phyloP scores from a whole-genome alignment of 176 grass and related monocot species.

The Carex littledalei region DNA sequence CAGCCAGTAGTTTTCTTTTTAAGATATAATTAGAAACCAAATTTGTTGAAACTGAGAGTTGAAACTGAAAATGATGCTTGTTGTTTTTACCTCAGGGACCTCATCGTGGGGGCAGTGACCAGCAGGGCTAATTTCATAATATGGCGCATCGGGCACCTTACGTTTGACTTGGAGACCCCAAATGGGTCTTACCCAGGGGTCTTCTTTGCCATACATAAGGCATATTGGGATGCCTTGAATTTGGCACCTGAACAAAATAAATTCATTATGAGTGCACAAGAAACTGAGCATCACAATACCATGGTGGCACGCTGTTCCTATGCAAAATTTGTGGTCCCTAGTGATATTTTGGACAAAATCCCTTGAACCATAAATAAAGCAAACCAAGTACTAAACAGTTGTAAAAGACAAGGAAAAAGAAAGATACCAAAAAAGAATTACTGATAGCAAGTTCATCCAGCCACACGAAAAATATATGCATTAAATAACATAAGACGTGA shows the following conservation, averaged over 20 bases:
- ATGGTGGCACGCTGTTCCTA: neutral
- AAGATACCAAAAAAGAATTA: neutral
- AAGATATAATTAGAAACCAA: neutral
- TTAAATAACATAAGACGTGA: neutral
- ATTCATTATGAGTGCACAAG: neutral
- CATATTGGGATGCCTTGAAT: slow-evolving; percentile 60
- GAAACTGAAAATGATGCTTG: neutral
- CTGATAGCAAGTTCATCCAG: neutral
- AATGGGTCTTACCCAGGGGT: slow-evolving; percentile 87
- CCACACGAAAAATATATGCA: neutral
- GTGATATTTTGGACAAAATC: neutral
- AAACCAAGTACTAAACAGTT: neutral
- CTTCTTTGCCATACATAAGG: slow-evolving; percentile 96
- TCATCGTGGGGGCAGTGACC: slow-evolving; percentile 98
- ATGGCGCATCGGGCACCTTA: slow-evolving; percentile 71
- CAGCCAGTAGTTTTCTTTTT: neutral
- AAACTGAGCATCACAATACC: neutral
- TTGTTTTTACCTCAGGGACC: slow-evolving; percentile 82
- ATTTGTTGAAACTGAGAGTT: neutral
- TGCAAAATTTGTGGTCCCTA: neutral
- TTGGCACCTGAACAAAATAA: slow-evolving; percentile 49
- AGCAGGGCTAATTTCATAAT: slow-evolving; percentile 95
- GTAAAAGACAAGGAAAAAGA: neutral
- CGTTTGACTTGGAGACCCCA: slow-evolving; percentile 80
- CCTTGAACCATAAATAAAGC: neutral